phyloP scores from a whole-genome alignment of 179 eudicot species.

The Nepenthes alata region DNA sequence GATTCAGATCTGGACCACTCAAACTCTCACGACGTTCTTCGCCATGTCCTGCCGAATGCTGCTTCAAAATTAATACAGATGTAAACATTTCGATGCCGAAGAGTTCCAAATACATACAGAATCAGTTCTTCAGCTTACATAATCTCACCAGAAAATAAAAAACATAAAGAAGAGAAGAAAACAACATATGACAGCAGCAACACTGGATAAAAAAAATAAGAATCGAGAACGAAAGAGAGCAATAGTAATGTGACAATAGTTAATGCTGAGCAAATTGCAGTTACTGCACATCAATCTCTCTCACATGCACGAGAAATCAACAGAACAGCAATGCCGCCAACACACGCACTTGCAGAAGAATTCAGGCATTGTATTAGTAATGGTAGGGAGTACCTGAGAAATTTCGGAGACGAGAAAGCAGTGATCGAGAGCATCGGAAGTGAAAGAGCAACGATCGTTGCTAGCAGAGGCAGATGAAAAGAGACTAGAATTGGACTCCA shows the following conservation, averaged over 20 bases:
- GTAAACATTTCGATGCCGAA: conserved; percentile 11
- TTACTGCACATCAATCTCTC: no score
- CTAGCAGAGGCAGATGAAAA: conserved; percentile 63
- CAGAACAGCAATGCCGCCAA: no score
- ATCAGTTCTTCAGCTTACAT: no score
- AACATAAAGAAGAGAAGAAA: no score
- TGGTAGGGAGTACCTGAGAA: conserved; percentile 25
- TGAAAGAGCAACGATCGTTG: conserved; percentile 55
- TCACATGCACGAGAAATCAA: no score
- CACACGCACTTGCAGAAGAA: no score
- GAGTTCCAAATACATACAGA: conserved; percentile 3
- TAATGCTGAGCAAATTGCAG: no score
- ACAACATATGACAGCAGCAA: no score
- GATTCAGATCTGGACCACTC: conserved; percentile 41
- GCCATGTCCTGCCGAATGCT: conserved; percentile 52
- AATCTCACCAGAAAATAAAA: background rate
- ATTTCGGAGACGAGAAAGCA: conserved; percentile 32
- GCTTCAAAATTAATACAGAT: conserved; percentile 19
- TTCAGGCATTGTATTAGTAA: no score
- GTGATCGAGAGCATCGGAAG: conserved; percentile 36
- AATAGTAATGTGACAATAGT: no score
- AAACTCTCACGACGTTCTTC: conserved; percentile 17
- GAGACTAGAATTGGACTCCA: conserved; percentile 43
- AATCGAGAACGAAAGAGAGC: no score
- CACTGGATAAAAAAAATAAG: background rate